These are phyloP conservation scores for Helenozyma baotianmanensis DNA, from an alignment of 805 yeast species.

Conservation along the genomic window DNA sequence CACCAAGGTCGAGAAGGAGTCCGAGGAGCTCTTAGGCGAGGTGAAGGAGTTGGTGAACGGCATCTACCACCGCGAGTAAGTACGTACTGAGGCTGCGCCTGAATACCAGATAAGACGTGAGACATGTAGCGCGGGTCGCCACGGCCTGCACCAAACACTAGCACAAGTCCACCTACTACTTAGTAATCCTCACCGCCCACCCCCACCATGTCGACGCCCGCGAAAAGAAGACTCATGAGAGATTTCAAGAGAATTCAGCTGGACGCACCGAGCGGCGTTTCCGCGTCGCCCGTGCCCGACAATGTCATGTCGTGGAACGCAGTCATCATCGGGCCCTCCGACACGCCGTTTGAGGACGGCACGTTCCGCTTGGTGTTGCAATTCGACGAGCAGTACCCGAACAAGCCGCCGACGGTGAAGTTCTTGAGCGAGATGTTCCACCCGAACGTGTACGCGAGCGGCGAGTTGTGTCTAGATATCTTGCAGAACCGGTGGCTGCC, in stretches of 20 bases:
- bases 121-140: too few relatives aligned
- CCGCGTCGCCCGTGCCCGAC: conserved; percentile 95
- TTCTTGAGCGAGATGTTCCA: conserved; percentile 95
- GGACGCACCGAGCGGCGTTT: conserved; percentile 97
- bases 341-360: conserved; percentile 97
- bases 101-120: too few relatives aligned
- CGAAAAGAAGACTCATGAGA: conserved; percentile 98
- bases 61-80: conserved; percentile 19
- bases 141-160: too few relatives aligned
- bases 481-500: conserved; percentile 98
- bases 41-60: conserved; percentile 24
- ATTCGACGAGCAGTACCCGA: conserved; percentile 96
- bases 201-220: conserved; percentile 84
- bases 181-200: background rate
- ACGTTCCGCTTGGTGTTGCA: conserved; percentile 82
- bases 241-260: conserved; percentile 96
- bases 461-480: conserved; percentile 93
- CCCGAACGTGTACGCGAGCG: conserved; percentile 94
- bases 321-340: conserved; percentile 94
- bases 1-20: conserved; percentile 14
- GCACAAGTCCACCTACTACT: too few relatives aligned
- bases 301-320: conserved; percentile 99
- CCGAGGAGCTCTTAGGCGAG: conserved; percentile 20
- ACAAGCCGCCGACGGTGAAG: conserved; percentile 91
- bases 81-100: too few relatives aligned